Percentiles rank a stretch among this genome's conserved stretches.
These are phyloP conservation scores for Euphorbia peplus DNA, from an alignment of 345 rosid species.

Conservation along the genomic window DNA sequence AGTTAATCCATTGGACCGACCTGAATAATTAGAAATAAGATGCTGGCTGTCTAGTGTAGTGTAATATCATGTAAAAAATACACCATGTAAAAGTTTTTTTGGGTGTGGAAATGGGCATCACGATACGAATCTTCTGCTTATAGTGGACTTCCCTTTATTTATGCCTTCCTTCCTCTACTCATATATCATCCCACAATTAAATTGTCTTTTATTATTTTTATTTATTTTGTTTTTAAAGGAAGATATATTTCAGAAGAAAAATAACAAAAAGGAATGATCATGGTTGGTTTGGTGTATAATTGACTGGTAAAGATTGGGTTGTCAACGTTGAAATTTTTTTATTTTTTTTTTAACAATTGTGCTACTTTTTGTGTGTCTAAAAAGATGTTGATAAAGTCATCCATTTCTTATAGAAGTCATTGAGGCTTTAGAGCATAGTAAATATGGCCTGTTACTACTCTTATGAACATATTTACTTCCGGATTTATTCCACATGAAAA, in stretches of 20 bases:
- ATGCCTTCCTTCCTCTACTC: no score
- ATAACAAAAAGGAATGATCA: neutral
- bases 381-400: neutral
- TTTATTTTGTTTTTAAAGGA: no score
- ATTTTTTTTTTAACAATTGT: neutral
- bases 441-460: no score
- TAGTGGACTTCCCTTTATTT: conserved; percentile 30
- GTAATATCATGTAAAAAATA: conserved; percentile 13
- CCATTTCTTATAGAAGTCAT: neutral
- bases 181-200: conserved; percentile 10
- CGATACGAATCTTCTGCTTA: conserved; percentile 40
- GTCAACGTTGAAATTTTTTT: neutral
- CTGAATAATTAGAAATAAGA: conserved; percentile 3
- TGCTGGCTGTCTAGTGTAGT: conserved; percentile 27
- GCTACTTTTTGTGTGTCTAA: neutral
- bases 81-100: conserved; percentile 4
- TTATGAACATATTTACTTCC: no score
- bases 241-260: no score
- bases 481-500: no score
- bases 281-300: neutral
- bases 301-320: neutral
- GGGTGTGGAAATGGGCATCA: conserved; percentile 25
- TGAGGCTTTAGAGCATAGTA: neutral
- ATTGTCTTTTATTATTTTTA: neutral
- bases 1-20: conserved; percentile 6